A percentile compares a stretch with the other conserved stretches of the same genome.
These are phyloP conservation scores for Phaeotremella fagi DNA, from an alignment of 768 basidiomycete species.

Conservation along the genomic window DNA sequence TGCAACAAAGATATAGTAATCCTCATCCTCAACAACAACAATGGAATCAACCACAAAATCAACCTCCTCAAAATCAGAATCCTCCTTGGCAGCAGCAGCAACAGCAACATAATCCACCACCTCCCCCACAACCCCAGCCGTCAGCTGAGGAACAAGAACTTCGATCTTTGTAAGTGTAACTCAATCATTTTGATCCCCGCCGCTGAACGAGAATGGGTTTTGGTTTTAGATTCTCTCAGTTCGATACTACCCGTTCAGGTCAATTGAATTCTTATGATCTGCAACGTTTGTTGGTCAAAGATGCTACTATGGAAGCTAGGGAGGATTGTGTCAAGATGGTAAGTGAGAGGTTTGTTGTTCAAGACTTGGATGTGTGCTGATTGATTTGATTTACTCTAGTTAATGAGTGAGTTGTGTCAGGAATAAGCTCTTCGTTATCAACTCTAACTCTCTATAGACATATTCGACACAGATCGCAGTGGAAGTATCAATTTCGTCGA, in stretches of 20 bases:
- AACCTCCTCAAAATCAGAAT: constrained; percentile 10
- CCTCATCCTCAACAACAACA: constrained; percentile 4
- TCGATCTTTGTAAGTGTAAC: constrained; percentile 29
- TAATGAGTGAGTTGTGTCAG: constrained; percentile 39
- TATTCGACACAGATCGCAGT: constrained; percentile 47
- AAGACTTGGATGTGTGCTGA: not conserved
- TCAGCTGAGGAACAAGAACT: constrained; percentile 27
- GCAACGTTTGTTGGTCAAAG: constrained; percentile 41
- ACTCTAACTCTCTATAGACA: too few species aligned
- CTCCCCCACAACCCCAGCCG: not conserved
- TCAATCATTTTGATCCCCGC: too few species aligned
- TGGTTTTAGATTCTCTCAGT: constrained; percentile 38
- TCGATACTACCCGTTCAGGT: constrained; percentile 39
- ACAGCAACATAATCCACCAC: constrained; percentile 6
- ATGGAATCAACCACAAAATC: constrained; percentile 12
- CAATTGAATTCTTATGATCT: constrained; percentile 43
- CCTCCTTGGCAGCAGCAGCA: constrained; percentile 6
- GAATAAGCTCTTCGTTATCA: too few species aligned
- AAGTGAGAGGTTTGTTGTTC: constrained; percentile 6
- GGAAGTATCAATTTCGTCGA: constrained; percentile 47
- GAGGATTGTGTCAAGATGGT: constrained; percentile 50
- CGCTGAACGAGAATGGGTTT: not conserved
- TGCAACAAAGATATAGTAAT: constrained; percentile 18
- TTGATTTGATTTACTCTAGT: constrained; percentile 7
- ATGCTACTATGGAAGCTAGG: constrained; percentile 46